A percentile compares a stretch with the other conserved stretches of the same genome.
phyloP scores from a whole-genome alignment of 352 stramenopile species.

The Phytophthora tubulina region DNA sequence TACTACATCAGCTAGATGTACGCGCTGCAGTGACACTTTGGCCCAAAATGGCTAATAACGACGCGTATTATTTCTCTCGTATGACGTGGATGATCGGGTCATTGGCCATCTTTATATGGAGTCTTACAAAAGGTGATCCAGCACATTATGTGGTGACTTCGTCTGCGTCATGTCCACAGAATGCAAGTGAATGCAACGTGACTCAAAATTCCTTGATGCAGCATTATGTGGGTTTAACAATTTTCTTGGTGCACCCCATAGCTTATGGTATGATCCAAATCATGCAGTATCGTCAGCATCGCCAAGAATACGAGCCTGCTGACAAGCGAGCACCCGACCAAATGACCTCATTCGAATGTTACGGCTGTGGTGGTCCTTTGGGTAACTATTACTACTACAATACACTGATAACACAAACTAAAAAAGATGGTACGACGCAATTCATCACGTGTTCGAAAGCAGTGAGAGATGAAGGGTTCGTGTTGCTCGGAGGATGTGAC shows the following conservation, averaged over 20 bases:
- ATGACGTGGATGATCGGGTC: constrained; percentile 49
- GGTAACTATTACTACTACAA: constrained; percentile 56
- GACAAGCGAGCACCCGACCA: constrained; percentile 35
- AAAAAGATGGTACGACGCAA: constrained; percentile 25
- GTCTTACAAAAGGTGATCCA: constrained; percentile 23
- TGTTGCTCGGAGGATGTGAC: constrained; percentile 45
- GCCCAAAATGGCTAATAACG: constrained; percentile 56
- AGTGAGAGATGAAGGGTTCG: constrained; percentile 49
- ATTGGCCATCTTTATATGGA: constrained; percentile 42
- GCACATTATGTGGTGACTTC: constrained; percentile 40
- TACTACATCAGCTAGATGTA: constrained; percentile 51
- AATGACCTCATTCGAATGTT: constrained; percentile 47
- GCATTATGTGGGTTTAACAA: constrained; percentile 38
- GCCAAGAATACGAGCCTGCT: constrained; percentile 39
- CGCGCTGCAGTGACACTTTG: constrained; percentile 47
- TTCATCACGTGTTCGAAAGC: constrained; percentile 48
- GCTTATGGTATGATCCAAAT: constrained; percentile 50
- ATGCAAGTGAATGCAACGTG: constrained; percentile 43
- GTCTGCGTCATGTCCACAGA: constrained; percentile 25
- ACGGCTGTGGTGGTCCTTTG: constrained; percentile 42
- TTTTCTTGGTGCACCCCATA: constrained; percentile 42
- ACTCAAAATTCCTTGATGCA: constrained; percentile 33
- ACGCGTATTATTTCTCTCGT: constrained; percentile 46
- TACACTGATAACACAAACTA: constrained; percentile 37
- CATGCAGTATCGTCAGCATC: constrained; percentile 42